These are phyloP conservation scores for Sugiyamaella xylanicola DNA, from an alignment of 1,139 yeast genomes.

Conservation along the genomic window DNA sequence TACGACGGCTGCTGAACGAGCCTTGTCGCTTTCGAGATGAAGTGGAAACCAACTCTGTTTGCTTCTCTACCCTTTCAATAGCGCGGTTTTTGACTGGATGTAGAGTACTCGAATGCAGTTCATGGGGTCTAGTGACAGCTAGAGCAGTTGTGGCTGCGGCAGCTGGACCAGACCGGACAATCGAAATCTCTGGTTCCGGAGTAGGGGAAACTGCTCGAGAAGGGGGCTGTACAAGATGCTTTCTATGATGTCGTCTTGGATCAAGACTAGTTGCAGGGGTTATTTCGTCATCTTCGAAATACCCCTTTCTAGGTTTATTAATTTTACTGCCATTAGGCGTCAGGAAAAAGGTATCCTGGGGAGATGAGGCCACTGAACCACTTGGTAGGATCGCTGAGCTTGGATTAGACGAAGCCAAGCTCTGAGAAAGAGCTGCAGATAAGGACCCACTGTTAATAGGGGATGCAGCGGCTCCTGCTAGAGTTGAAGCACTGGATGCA, in stretches of 20 bases:
- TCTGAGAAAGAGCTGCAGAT: background rate
- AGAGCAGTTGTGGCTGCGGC: background rate
- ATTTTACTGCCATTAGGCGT: constrained; percentile 5
- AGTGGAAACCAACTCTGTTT: constrained; percentile 6
- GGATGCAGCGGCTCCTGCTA: background rate
- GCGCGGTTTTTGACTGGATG: constrained; percentile 1
- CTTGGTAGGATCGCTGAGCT: constrained; percentile 1
- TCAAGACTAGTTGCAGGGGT: constrained; percentile 8
- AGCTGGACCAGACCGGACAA: background rate
- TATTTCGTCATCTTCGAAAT: constrained; percentile 18
- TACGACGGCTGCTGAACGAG: constrained; percentile 12
- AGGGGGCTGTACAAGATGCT: constrained; percentile 27
- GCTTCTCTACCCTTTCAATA: constrained; percentile 3
- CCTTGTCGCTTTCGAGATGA: constrained; percentile 19
- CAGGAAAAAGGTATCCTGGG: background rate
- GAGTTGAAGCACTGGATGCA: background rate
- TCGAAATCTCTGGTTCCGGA: constrained; percentile 21
- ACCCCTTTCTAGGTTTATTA: background rate
- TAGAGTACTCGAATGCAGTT: constrained; percentile 1
- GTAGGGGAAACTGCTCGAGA: constrained; percentile 32
- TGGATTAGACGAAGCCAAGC: background rate
- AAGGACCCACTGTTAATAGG: background rate
- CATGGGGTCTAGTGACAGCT: constrained; percentile 7
- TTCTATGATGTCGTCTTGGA: constrained; percentile 10
- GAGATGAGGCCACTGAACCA: constrained; percentile 1